phyloP scores from a whole-genome alignment of 2,329 filamentous ascomycete species.

The Calonectria montana region DNA sequence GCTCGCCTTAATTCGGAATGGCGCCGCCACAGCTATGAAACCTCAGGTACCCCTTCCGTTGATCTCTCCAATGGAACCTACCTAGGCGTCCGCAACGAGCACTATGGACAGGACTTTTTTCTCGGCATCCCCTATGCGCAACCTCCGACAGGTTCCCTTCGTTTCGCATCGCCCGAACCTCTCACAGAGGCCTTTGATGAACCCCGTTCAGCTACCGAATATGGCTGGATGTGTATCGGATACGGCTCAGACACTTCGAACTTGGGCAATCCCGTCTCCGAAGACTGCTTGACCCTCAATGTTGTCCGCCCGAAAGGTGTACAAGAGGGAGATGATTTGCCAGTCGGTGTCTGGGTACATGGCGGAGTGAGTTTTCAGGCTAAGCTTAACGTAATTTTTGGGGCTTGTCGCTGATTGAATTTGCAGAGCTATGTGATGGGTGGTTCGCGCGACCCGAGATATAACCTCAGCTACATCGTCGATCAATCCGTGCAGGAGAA shows the following conservation, averaged over 20 bases:
- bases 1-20: background rate
- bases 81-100: slow-evolving; percentile 50
- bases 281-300: slow-evolving; percentile 43
- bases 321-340: slow-evolving; percentile 55
- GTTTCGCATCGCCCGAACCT: slow-evolving; percentile 63
- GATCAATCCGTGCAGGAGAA: slow-evolving; percentile 57
- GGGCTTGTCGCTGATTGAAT: slow-evolving; percentile 21
- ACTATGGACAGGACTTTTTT: slow-evolving; percentile 60
- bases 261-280: slow-evolving; percentile 34
- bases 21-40: background rate
- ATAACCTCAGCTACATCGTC: slow-evolving; percentile 72
- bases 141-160: slow-evolving; percentile 60
- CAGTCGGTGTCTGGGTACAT: slow-evolving; percentile 71
- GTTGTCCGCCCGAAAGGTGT: slow-evolving; percentile 38
- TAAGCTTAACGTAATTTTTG: background rate
- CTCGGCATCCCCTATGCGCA: slow-evolving; percentile 68
- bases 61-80: slow-evolving; percentile 58
- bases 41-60: background rate
- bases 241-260: slow-evolving; percentile 54
- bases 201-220: slow-evolving; percentile 56
- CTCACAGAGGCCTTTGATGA: slow-evolving; percentile 59
- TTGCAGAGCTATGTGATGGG: slow-evolving; percentile 39
- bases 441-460: slow-evolving; percentile 52
- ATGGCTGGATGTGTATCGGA: slow-evolving; percentile 60
- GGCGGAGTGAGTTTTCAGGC: slow-evolving; percentile 46